Evolutionary conservation across 2,329 filamentous ascomycete species (phyloP).

Genomic region (Pezicula carpinea): DNA sequence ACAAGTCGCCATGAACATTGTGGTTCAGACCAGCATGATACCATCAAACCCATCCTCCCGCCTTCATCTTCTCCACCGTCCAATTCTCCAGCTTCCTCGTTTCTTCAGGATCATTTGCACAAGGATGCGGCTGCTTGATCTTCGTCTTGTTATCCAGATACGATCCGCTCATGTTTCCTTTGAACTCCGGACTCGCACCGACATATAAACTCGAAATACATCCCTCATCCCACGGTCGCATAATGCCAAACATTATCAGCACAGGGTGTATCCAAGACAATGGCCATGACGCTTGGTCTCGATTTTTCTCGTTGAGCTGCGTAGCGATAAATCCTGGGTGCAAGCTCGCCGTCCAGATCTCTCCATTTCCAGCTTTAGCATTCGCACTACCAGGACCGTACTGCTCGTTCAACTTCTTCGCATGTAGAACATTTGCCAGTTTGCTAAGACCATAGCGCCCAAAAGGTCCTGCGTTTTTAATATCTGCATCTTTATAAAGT

Average conservation of each 20-base stretch:
- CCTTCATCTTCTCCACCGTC: slow-evolving; percentile 11
- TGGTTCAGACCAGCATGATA: too few species aligned
- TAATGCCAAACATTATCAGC: slow-evolving; percentile 5
- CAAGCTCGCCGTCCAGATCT: slow-evolving; percentile 13
- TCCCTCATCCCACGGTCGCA: slow-evolving; percentile 11
- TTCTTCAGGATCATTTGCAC: slow-evolving; percentile 4
- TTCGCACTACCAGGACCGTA: slow-evolving; percentile 12
- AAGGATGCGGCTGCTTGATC: slow-evolving; percentile 5
- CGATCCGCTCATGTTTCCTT: slow-evolving; percentile 10
- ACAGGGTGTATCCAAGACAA: slow-evolving; percentile 9
- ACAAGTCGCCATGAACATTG: too few species aligned
- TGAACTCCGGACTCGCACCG: slow-evolving; percentile 12
- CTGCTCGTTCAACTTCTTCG: slow-evolving; percentile 10
- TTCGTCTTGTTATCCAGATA: slow-evolving; percentile 11
- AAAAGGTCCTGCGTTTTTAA: slow-evolving; percentile 3
- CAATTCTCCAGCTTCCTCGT: slow-evolving; percentile 10
- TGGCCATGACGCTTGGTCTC: slow-evolving; percentile 7
- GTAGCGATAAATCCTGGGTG: slow-evolving; percentile 16
- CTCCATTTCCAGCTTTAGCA: slow-evolving; percentile 8
- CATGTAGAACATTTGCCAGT: slow-evolving; percentile 15
- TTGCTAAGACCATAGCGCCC: slow-evolving; percentile 14
- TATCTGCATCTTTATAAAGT: slow-evolving; percentile 5
- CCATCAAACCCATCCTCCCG: slow-evolving; percentile 10
- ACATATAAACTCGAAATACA: slow-evolving; percentile 11
- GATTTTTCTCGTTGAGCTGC: slow-evolving; percentile 9